Conservation (phyloP, 495 filamentous ascomycete species). For the Podospora pseudopauciseta region DNA sequence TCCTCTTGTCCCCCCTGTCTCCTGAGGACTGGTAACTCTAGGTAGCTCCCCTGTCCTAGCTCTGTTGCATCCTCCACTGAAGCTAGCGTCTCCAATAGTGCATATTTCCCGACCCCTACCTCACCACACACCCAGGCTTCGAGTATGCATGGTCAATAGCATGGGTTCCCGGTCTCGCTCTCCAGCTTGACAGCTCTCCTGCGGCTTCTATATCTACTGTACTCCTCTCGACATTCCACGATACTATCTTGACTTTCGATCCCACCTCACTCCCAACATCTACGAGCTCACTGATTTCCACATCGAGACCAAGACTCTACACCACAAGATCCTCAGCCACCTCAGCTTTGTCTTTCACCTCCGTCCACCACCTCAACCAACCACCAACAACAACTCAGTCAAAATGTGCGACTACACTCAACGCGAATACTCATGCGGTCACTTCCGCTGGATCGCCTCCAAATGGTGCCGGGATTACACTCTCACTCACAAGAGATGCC, state of each 20-base stretch:
- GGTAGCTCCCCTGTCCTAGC: slow-evolving; percentile 11
- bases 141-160: slow-evolving; percentile 22
- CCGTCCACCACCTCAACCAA: neutral
- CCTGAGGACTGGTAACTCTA: neutral
- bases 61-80: slow-evolving; percentile 10
- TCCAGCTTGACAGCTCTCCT: slow-evolving; percentile 18
- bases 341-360: neutral
- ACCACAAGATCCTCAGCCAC: neutral
- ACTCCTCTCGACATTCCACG: slow-evolving; percentile 9
- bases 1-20: neutral
- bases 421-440: slow-evolving; percentile 41
- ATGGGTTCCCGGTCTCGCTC: slow-evolving; percentile 26
- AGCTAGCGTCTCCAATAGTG: slow-evolving; percentile 9
- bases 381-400: neutral
- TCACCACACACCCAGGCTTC: slow-evolving; percentile 4
- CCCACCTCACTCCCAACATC: slow-evolving; percentile 24
- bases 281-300: slow-evolving; percentile 6
- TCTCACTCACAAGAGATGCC: slow-evolving; percentile 40
- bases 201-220: slow-evolving; percentile 5
- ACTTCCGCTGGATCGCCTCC: slow-evolving; percentile 43
- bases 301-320: slow-evolving; percentile 11
- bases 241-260: slow-evolving; percentile 26
- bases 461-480: slow-evolving; percentile 42
- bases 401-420: slow-evolving; percentile 38
- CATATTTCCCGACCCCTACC: slow-evolving; percentile 25